These are phyloP conservation scores for Bothia castanella DNA, from an alignment of 1,284 basidiomycete species.

Conservation along the genomic window DNA sequence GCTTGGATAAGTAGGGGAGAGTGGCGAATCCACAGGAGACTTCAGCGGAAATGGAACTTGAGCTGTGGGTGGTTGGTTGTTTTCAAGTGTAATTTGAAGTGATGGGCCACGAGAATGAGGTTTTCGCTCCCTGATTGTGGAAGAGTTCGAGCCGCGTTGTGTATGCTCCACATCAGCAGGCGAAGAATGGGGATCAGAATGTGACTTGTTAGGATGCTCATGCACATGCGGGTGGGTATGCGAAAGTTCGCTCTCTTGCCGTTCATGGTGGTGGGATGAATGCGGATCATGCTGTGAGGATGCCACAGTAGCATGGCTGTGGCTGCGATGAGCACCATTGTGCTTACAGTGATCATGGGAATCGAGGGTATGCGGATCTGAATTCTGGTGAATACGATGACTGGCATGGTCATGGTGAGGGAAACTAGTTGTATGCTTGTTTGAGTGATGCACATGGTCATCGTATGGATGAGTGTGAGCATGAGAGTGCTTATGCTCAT, in stretches of 20 bases:
- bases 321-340: constrained; percentile 10
- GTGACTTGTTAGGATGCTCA: constrained; percentile 24
- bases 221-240: constrained; percentile 18
- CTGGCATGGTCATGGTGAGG: constrained; percentile 20
- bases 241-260: constrained; percentile 13
- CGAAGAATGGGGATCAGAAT: constrained; percentile 35
- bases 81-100: constrained; percentile 29
- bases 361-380: constrained; percentile 30
- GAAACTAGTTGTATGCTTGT: constrained; percentile 7
- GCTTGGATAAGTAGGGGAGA: constrained; percentile 35
- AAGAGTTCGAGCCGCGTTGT: constrained; percentile 10
- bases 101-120: constrained; percentile 34
- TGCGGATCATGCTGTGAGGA: constrained; percentile 30
- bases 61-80: constrained; percentile 50
- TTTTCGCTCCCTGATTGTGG: constrained; percentile 30
- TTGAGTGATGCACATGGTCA: constrained; percentile 12
- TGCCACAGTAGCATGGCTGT: constrained; percentile 9
- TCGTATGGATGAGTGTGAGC: constrained; percentile 27
- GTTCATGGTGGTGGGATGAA: constrained; percentile 19
- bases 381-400: constrained; percentile 27
- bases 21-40: constrained; percentile 34
- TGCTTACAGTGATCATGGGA: constrained; percentile 16
- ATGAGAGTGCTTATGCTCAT: constrained; percentile 35
- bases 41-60: constrained; percentile 60
- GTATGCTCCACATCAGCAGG: constrained; percentile 4